Conservation (phyloP, 192 early-diverging fungal species). For the Mortierella alpina region DNA sequence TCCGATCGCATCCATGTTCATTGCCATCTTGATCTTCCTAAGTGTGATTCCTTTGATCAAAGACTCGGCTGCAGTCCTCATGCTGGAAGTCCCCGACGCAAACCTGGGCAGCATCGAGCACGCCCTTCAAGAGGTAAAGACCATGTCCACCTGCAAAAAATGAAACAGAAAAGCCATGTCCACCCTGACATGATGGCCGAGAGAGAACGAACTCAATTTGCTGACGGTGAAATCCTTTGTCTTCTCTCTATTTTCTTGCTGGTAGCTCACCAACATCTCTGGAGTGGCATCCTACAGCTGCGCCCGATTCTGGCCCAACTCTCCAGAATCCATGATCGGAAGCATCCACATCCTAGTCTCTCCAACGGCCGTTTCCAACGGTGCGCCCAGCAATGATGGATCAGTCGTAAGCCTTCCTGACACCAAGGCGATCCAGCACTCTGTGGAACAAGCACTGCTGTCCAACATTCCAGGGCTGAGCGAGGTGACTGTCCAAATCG, state of each 20-base stretch:
- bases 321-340: slow-evolving; percentile 61
- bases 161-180: no score
- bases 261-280: slow-evolving; percentile 36
- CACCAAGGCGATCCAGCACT: slow-evolving; percentile 50
- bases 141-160: neutral
- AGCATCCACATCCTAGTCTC: slow-evolving; percentile 62
- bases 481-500: slow-evolving; percentile 64
- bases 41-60: slow-evolving; percentile 87
- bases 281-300: slow-evolving; percentile 55
- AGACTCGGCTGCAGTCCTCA: slow-evolving; percentile 68
- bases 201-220: neutral
- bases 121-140: slow-evolving; percentile 58
- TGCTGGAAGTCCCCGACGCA: slow-evolving; percentile 59
- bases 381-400: slow-evolving; percentile 23
- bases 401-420: slow-evolving; percentile 15
- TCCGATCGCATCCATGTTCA: slow-evolving; percentile 93
- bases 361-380: slow-evolving; percentile 25
- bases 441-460: slow-evolving; percentile 56
- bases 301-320: slow-evolving; percentile 71
- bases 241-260: neutral
- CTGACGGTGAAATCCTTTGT: neutral
- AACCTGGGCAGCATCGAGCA: slow-evolving; percentile 56
- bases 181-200: neutral
- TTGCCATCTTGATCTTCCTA: slow-evolving; percentile 87
- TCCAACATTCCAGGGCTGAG: slow-evolving; percentile 61